Conservation (phyloP, 192 early-diverging fungal species). For the Entomortierella chlamydospora region DNA sequence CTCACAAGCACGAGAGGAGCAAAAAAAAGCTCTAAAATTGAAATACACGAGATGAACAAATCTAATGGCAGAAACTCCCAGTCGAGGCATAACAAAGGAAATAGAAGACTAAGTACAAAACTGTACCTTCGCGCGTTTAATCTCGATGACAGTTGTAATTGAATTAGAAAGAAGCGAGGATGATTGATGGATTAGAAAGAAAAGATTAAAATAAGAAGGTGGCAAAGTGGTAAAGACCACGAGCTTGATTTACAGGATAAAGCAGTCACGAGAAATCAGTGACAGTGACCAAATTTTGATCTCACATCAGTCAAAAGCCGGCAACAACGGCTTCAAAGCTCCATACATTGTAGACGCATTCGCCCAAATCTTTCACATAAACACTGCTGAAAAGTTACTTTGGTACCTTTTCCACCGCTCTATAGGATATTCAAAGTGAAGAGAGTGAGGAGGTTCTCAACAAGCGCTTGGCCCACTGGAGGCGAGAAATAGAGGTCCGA, state of each 20-base stretch:
- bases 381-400: not conserved
- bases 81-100: not conserved
- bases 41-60: not conserved
- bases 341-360: not conserved
- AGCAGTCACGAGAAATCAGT: too few species aligned
- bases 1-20: slow-evolving; percentile 4
- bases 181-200: too few species aligned
- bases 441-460: not conserved
- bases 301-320: slow-evolving; percentile 1
- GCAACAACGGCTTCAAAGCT: not conserved
- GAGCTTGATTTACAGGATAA: too few species aligned
- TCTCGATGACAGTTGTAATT: not conserved
- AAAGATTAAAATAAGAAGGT: too few species aligned
- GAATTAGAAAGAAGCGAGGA: too few species aligned
- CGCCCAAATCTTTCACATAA: not conserved
- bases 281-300: too few species aligned
- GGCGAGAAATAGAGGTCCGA: not conserved
- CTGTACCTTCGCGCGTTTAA: not conserved
- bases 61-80: not conserved
- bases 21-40: not conserved
- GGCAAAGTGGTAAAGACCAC: too few species aligned
- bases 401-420: not conserved
- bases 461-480: not conserved
- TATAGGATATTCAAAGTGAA: not conserved
- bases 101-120: slow-evolving; percentile 1